Evolutionary conservation across 2,329 filamentous ascomycete species (phyloP), one percentile per base, ranked within the genome.

Genomic region (Fusarium sororula): DNA sequence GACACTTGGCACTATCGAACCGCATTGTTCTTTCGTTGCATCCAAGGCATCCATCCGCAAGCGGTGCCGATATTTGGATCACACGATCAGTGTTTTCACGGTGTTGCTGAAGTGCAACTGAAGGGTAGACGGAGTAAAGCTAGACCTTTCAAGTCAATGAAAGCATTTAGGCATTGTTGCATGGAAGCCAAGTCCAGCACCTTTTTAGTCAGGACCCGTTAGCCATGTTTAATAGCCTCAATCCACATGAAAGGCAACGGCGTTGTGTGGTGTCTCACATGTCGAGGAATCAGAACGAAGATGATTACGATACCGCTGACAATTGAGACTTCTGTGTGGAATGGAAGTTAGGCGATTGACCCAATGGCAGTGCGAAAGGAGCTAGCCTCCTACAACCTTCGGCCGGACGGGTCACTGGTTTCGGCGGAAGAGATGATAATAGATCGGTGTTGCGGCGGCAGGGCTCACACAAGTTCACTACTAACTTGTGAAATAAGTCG

Each of bases 241-340:
- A 66, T 60, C 61, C 70, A 66, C 54, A 38, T 51, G 35, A 58
- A 47, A 68, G 64, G 65, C 65, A 55, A 66, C 69, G 59, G 65
- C 58, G 63, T 53, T 44, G 60, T 63, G 51, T 53, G 47, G 32
- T 45, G n/a, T 28, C 32, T 32, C 50, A 39, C 30, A 37, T 59
- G 60, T 32, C 13, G 61, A 67, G 56, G 72, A 77, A 77, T 76
- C 73, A 78, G 59, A 62, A 65, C 42, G 39, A 59, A 53, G 41
- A 32, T 50, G 42, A 73, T 75, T 76, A 69, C 65, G 63, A 61
- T 50, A 42, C 44, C 42, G 66, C 73, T 78, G 73, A 77, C 70
- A 71, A 77, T 76, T 37, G 45, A 39, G 48, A 53, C 57, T 63
- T 70, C 51, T 45, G 45, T 72, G 48, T 67, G 73, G 75, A 72